Conservation (phyloP, 83 land plant species). For the Picea abies region DNA sequence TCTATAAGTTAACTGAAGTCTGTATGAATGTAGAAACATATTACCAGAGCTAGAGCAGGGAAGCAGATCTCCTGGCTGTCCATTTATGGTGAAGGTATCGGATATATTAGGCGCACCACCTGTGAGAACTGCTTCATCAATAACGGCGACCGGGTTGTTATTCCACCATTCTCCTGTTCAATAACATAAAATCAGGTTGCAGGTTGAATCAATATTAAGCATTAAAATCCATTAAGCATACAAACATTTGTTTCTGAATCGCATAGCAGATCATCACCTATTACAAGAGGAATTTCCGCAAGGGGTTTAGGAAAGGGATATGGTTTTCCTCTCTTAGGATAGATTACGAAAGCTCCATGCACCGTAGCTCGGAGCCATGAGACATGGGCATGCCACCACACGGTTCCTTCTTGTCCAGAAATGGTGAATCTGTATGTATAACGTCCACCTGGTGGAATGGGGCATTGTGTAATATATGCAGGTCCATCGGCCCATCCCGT, state of each 20-base stretch:
- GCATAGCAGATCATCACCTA: not conserved
- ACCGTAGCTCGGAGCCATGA: conserved; percentile 24
- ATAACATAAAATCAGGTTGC: too few species aligned
- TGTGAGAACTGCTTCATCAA: not conserved
- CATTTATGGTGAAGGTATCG: conserved; percentile 23
- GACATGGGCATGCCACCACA: conserved; percentile 23
- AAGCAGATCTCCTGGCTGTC: conserved; percentile 18
- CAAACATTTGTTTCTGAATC: not conserved
- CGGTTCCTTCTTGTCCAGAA: conserved; percentile 16
- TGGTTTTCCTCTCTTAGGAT: not conserved
- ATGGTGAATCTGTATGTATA: conserved; percentile 16
- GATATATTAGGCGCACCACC: conserved; percentile 15
- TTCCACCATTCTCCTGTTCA: conserved; percentile 33
- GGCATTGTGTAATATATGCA: conserved; percentile 31
- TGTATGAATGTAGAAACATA: not conserved
- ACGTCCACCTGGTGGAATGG: conserved; percentile 18
- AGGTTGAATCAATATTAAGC: too few species aligned
- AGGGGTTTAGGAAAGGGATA: conserved; percentile 18
- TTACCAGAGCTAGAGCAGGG: conserved; percentile 5
- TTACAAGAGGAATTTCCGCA: conserved; percentile 2
- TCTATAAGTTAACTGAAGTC: not conserved
- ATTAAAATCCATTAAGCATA: too few species aligned
- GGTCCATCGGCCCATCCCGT: conserved; percentile 33
- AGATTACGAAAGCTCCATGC: conserved; percentile 19
- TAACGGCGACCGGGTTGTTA: not conserved